These are phyloP conservation scores for Cladosporium sp. DNA, from an alignment of 2,329 filamentous ascomycete genomes.

Conservation along the genomic window DNA sequence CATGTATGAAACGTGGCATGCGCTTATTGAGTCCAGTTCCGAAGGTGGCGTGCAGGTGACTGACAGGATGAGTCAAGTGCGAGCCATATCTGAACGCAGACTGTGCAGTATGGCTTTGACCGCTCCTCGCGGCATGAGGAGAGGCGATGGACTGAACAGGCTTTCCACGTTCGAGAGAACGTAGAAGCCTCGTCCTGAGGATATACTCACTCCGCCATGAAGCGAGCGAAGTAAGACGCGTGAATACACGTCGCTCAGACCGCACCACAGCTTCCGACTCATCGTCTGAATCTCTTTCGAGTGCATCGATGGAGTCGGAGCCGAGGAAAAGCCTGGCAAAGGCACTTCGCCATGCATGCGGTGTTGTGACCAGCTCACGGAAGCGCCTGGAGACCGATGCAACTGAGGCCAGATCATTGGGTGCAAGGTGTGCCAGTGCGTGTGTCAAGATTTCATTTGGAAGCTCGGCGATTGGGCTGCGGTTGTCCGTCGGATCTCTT, in stretches of 20 bases:
- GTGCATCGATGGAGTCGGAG: slow-evolving; percentile 56
- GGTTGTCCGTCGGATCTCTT: slow-evolving; percentile 46
- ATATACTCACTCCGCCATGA: slow-evolving; percentile 98
- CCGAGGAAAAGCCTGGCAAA: slow-evolving; percentile 90
- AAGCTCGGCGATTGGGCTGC: slow-evolving; percentile 58
- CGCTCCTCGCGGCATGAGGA: slow-evolving; percentile 54
- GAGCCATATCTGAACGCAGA: slow-evolving; percentile 85
- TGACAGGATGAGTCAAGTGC: slow-evolving; percentile 75
- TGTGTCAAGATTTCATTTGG: slow-evolving; percentile 94
- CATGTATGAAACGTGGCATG: slow-evolving; percentile 77
- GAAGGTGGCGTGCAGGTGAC: slow-evolving; percentile 77
- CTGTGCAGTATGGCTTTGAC: slow-evolving; percentile 63
- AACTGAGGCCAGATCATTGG: slow-evolving; percentile 77
- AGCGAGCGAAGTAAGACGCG: slow-evolving; percentile 76
- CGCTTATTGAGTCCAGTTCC: slow-evolving; percentile 66
- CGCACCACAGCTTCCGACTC: slow-evolving; percentile 57
- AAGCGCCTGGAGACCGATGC: slow-evolving; percentile 86
- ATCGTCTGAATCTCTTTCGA: slow-evolving; percentile 44
- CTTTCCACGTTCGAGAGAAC: slow-evolving; percentile 79
- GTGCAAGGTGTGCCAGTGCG: slow-evolving; percentile 84
- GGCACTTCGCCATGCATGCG: slow-evolving; percentile 90
- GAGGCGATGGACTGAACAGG: slow-evolving; percentile 59
- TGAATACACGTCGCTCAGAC: slow-evolving; percentile 76
- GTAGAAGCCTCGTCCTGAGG: slow-evolving; percentile 76
- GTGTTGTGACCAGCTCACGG: slow-evolving; percentile 81